Base-by-base conservation (phyloP, 768 basidiomycete species). In the Boletus insuetus region DNA sequence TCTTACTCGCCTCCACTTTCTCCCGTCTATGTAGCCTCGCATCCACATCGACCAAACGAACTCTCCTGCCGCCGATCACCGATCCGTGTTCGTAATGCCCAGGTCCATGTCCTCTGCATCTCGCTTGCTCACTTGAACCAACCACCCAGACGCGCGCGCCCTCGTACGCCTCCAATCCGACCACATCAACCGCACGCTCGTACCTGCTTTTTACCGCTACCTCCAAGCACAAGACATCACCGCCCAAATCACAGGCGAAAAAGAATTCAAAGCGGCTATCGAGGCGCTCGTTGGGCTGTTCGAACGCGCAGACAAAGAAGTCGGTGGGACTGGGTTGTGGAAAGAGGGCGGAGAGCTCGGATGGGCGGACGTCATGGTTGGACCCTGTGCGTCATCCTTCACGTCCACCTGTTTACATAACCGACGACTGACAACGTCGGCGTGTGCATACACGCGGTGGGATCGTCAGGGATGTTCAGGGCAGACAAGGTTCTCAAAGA, bases 191-290 rank as follows among this genome's bases (percentile, higher is more conserved):
- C 84, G 87, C 4, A 65, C 71, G 9, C 65, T 90, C 39, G 77
- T 91, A 4, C 87, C 89, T 8, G 77, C 85, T 0, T 91, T 90
- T 69, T 89, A 89, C 62, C 82, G 86, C 29, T 89, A 78, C 61
- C 77, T 91, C 29, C 87, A 90, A 72, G 84, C 86, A 0, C 88
- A 87, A 69, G 82, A 82, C 8, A 50, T 65, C 10, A 69, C 68
- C 4, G 75, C 80, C 1, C 87, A 89, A 64, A 76, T 79, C 44
- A 70, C 76, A 19, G 67, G 64, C 3, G 82, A 77, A 3, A 79
- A 76, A 51, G 86, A 86, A 19, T 85, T 87, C 56, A 72, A 73
- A 37, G 68, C 69, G 0, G 77, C 82, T 1, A 64, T 90, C 13
- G 78, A 80, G 22, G 64, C 64, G 1, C 79, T 90, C 34, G 75